Conservation (phyloP, 2,329 filamentous ascomycete species). For the Neonectria magnoliae region DNA sequence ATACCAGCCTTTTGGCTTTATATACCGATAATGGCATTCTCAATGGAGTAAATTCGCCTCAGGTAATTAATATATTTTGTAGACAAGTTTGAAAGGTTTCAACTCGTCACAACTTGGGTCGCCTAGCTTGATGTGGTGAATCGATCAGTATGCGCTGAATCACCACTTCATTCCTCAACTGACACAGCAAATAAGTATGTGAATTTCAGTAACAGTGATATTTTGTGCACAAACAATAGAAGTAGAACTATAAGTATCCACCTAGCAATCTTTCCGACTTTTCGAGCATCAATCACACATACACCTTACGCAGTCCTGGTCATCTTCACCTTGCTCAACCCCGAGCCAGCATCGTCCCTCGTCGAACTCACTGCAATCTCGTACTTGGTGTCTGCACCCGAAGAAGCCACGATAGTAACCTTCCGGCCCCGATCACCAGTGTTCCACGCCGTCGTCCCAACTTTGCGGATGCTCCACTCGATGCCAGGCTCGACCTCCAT, state of each 20-base stretch:
- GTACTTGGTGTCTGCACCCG: slow-evolving; percentile 20
- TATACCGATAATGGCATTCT: background rate
- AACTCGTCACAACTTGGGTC: too few relatives aligned
- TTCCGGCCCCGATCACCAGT: slow-evolving; percentile 6
- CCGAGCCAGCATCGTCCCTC: slow-evolving; percentile 20
- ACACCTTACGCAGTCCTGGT: slow-evolving; percentile 11
- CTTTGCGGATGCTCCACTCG: slow-evolving; percentile 26
- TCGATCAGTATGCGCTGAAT: background rate
- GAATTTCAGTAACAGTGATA: too few relatives aligned
- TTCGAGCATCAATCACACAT: background rate
- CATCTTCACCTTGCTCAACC: slow-evolving; percentile 26
- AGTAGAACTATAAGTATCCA: too few relatives aligned
- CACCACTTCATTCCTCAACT: background rate
- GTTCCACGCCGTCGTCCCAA: slow-evolving; percentile 21
- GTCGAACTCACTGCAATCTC: slow-evolving; percentile 24
- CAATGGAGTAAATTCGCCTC: background rate
- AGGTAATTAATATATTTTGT: background rate
- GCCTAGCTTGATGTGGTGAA: too few relatives aligned
- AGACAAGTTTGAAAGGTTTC: too few relatives aligned
- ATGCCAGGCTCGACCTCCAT: slow-evolving; percentile 18
- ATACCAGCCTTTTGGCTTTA: background rate
- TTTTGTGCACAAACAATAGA: too few relatives aligned
- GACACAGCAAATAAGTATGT: too few relatives aligned
- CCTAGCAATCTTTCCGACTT: background rate
- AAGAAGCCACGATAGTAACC: slow-evolving; percentile 13